Conservation (phyloP, 1,139 yeast species). For the Geotrichum macrosporum region DNA sequence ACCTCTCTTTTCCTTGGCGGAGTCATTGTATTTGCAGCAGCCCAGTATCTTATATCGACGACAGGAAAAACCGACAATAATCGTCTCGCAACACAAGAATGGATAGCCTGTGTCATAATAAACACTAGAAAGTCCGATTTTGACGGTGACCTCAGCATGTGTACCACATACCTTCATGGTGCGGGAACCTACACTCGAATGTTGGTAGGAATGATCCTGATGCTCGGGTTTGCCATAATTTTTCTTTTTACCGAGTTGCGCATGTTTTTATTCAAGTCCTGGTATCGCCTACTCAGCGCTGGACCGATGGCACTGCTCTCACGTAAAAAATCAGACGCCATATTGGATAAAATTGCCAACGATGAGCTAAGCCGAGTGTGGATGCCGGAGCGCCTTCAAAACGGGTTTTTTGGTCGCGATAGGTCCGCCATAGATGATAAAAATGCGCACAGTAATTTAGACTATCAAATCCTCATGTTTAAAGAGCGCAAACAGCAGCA, state of each 20-base stretch:
- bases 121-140: not conserved
- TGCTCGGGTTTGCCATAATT: conserved; percentile 17
- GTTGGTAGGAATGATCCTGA: conserved; percentile 15
- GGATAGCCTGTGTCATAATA: conserved; percentile 18
- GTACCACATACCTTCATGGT: conserved; percentile 14
- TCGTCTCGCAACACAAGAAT: conserved; percentile 19
- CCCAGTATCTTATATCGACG: conserved; percentile 16
- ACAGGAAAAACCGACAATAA: conserved; percentile 8
- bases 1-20: conserved; percentile 21
- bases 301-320: conserved; percentile 17
- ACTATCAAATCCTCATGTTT: conserved; percentile 10
- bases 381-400: conserved; percentile 20
- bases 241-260: conserved; percentile 21
- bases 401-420: conserved; percentile 15
- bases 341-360: conserved; percentile 18
- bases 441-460: conserved; percentile 2
- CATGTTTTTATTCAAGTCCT: conserved; percentile 16
- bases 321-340: conserved; percentile 14
- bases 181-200: conserved; percentile 19
- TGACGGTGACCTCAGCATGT: conserved; percentile 6
- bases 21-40: conserved; percentile 20
- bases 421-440: conserved; percentile 10
- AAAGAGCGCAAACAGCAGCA: conserved; percentile 2
- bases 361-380: conserved; percentile 16
- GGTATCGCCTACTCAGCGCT: conserved; percentile 16